Evolutionary conservation across 345 rosid species (phyloP), one percentile per base, ranked within the genome.

Genomic region (Pistacia atlantica): DNA sequence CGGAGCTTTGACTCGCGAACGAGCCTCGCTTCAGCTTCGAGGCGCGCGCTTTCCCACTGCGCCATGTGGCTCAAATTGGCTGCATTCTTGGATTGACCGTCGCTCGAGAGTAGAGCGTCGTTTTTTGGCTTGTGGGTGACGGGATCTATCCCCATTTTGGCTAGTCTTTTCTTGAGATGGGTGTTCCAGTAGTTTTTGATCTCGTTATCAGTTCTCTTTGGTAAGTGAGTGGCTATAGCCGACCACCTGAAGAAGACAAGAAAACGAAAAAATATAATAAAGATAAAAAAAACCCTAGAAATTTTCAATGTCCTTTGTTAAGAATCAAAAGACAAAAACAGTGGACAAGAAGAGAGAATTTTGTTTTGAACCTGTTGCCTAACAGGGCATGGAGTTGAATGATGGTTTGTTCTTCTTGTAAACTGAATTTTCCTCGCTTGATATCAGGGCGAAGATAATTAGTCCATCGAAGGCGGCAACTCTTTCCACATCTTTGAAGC

Each of bases 401-500:
- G 78, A 94, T 94, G 77, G 97, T 92, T 80, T 94, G 95, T 48
- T 94, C 98, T 84, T 94, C 98, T 83, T 94, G 98, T 51, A 84
- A 74, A 74, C 90, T 94, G 87, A 94, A 94, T 71, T 92, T 89
- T 59, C 98, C 98, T 86, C 98, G 86, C 81, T 94, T 94, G 58
- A 94, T 94, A 77, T 94, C 98, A 17, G 98, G 95, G 75, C 98
- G 85, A 33, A 94, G 83, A 84, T 94, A 94, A 78, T 94, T 94
- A 62, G 98, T 94, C 98, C 98, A 94, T 86, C 98, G 84, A 33
- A 94, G 94, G 72, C 98, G 86, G 86, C 98, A 94, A 61, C 98
- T 94, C 82, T 94, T 94, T 71, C 98, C 98, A 25, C 98, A 94
- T 75, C 98, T 90, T 79, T 91, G 92, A 60, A 94, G 93, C 74